Conservation (phyloP, 192 early-diverging fungal genomes). For the Coemansia sp. region DNA sequence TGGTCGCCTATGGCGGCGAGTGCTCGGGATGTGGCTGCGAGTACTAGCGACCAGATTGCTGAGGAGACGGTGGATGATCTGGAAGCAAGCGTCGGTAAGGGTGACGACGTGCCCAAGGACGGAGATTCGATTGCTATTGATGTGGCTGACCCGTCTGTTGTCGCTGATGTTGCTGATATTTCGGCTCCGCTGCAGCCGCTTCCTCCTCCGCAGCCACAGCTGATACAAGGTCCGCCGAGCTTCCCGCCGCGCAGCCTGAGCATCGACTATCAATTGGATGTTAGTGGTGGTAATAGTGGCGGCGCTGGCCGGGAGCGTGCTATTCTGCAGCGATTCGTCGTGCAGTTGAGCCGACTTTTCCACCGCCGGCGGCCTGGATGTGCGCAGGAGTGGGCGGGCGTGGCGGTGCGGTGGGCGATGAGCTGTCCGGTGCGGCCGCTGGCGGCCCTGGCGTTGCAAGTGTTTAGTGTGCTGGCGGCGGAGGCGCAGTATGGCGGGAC, state of each 20-base stretch:
- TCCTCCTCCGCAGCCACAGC: not conserved
- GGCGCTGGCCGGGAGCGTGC: conserved; percentile 21
- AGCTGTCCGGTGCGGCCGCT: conserved; percentile 40
- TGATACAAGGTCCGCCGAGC: not conserved
- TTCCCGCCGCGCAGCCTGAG: conserved; percentile 27
- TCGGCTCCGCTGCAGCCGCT: conserved; percentile 11
- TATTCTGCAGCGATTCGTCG: conserved; percentile 36
- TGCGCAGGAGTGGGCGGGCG: conserved; percentile 42
- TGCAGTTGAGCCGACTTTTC: conserved; percentile 42
- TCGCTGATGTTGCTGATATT: conserved; percentile 45
- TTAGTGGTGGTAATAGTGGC: not conserved
- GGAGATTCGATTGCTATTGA: conserved; percentile 7
- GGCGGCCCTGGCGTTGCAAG: conserved; percentile 32
- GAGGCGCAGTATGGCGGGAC: conserved; percentile 45
- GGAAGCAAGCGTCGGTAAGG: not conserved
- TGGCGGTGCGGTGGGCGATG: conserved; percentile 52
- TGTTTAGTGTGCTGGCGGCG: conserved; percentile 35
- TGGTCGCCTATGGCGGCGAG: conserved; percentile 23
- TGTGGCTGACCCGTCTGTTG: conserved; percentile 35
- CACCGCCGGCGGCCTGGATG: conserved; percentile 24
- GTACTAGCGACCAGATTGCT: not conserved
- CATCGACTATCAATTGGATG: conserved; percentile 12
- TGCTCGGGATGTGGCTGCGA: not conserved
- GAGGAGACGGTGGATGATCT: not conserved
- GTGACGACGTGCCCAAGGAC: not conserved